A percentile compares a stretch with the other conserved stretches of the same genome.
Evolutionary conservation across 305 asterid species (phyloP).

Genomic region (Plantago coronopus): DNA sequence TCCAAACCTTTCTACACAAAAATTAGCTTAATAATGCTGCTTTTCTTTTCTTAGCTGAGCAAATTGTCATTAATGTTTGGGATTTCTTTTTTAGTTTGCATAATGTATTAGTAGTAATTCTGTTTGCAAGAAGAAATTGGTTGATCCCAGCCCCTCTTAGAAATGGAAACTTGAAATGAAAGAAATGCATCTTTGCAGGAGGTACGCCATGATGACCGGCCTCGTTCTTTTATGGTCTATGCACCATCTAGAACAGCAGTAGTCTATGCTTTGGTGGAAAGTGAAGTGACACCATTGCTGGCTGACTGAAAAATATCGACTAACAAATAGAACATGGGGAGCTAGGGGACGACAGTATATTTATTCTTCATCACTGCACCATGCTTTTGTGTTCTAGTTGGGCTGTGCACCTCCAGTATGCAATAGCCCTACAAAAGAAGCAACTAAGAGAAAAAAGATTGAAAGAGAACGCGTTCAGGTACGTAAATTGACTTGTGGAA

Average conservation of each 20-base stretch:
- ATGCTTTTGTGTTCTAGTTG: slow-evolving; percentile 2
- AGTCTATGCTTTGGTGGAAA: slow-evolving; percentile 58
- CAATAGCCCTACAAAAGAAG: slow-evolving; percentile 11
- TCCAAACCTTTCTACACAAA: no score
- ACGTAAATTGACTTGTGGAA: slow-evolving; percentile 7
- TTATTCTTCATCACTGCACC: no score
- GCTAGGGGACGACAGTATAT: background rate
- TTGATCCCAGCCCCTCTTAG: background rate
- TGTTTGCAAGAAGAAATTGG: no score
- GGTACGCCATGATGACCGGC: slow-evolving; percentile 64
- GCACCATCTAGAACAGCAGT: slow-evolving; percentile 92
- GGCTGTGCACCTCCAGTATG: background rate
- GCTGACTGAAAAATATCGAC: slow-evolving; percentile 11
- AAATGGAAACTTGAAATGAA: slow-evolving; percentile 1
- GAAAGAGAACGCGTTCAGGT: slow-evolving; percentile 4
- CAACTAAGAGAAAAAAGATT: slow-evolving; percentile 6
- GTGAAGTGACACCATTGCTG: slow-evolving; percentile 29
- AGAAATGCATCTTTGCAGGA: slow-evolving; percentile 48
- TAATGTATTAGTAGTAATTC: no score
- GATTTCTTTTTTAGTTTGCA: no score
- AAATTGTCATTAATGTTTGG: no score
- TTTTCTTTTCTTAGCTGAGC: no score
- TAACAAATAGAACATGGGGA: background rate
- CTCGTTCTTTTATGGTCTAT: slow-evolving; percentile 67
- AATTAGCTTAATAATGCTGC: no score